Percentiles rank a stretch among this genome's conserved stretches.
These are phyloP conservation scores for Pelargonium cotyledonis DNA, from an alignment of 441 rosid genomes.

Conservation along the genomic window DNA sequence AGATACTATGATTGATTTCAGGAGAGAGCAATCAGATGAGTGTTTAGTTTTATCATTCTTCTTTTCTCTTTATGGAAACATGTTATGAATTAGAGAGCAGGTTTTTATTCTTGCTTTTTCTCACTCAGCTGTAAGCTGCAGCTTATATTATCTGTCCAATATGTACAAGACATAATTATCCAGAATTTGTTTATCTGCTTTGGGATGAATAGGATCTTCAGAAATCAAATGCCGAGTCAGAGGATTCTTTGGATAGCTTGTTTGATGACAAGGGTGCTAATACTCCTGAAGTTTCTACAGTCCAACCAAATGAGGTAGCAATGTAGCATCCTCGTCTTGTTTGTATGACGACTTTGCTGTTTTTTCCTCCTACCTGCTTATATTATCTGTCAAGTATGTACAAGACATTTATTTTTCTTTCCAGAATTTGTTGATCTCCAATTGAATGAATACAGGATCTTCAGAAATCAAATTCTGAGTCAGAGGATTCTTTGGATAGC, in stretches of 20 bases:
- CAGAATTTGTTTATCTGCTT: constrained; percentile 17
- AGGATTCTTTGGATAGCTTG: constrained; percentile 41
- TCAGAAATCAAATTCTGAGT: constrained; percentile 35
- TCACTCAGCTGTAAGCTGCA: background rate
- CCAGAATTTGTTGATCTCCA: constrained; percentile 17
- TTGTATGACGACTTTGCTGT: constrained; percentile 6
- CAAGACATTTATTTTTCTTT: background rate
- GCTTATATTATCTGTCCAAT: background rate
- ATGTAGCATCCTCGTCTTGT: background rate
- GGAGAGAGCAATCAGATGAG: background rate
- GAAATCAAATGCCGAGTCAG: constrained; percentile 36
- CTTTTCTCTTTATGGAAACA: background rate
- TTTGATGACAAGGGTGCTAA: constrained; percentile 36
- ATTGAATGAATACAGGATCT: constrained; percentile 32
- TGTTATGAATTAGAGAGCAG: background rate
- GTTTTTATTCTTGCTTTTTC: background rate
- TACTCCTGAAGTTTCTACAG: constrained; percentile 23
- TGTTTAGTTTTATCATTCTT: background rate
- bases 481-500: constrained; percentile 41
- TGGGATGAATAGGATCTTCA: constrained; percentile 34
- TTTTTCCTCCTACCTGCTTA: background rate
- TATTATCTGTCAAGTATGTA: background rate
- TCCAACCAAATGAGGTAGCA: constrained; percentile 51
- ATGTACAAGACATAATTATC: background rate
- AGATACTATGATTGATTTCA: too few species aligned